phyloP scores from a whole-genome alignment of 352 stramenopile species.

The Pythium monospermum region DNA sequence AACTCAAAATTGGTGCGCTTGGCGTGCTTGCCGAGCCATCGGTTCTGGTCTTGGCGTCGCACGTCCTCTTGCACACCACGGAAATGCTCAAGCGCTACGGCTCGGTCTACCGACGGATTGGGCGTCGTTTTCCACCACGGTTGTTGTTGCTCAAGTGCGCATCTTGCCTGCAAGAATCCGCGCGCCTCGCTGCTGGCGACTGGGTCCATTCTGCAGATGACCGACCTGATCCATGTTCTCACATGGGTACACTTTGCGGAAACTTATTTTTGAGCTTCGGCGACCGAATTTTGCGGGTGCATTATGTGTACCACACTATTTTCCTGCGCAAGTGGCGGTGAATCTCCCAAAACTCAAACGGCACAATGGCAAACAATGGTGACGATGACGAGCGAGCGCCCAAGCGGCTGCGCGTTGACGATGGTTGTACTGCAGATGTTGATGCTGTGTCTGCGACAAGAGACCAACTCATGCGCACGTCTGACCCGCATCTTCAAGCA shows the following conservation, averaged over 20 bases:
- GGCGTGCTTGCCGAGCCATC: constrained; percentile 60
- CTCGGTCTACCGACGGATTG: constrained; percentile 14
- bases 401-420: constrained; percentile 11
- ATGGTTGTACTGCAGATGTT: background rate
- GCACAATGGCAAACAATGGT: no score
- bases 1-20: constrained; percentile 64
- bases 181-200: no score
- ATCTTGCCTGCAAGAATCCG: no score
- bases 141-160: constrained; percentile 10
- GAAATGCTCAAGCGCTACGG: constrained; percentile 22
- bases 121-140: constrained; percentile 35
- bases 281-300: no score
- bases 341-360: no score
- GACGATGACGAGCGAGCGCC: constrained; percentile 4
- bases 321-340: no score
- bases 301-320: no score
- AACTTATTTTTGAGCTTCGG: no score
- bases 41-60: constrained; percentile 55
- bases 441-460: constrained; percentile 34
- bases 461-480: constrained; percentile 29
- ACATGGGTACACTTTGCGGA: no score
- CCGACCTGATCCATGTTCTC: no score
- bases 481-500: constrained; percentile 57
- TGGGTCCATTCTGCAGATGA: background rate
- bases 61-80: constrained; percentile 43